A percentile compares a stretch with the other conserved stretches of the same genome.
Conservation (phyloP, 2,329 filamentous ascomycete species). For the Beauveria brongniartii region DNA sequence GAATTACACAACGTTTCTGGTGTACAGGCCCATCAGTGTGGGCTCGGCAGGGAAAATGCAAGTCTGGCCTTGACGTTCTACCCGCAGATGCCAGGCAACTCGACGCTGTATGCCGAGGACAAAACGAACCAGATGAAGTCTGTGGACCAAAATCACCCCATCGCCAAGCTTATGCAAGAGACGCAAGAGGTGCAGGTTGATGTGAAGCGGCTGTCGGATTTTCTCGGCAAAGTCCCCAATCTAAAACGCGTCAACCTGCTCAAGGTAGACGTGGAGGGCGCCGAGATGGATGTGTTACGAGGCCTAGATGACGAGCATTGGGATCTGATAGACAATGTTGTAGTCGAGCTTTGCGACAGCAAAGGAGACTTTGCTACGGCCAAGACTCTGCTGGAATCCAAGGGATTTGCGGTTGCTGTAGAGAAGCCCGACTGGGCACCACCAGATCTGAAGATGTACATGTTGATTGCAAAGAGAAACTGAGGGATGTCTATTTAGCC, state of each 20-base stretch:
- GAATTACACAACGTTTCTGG: slow-evolving; percentile 12
- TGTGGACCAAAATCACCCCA: neutral
- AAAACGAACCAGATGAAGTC: slow-evolving; percentile 11
- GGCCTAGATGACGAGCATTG: slow-evolving; percentile 19
- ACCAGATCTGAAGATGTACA: slow-evolving; percentile 3
- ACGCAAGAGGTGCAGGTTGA: slow-evolving; percentile 12
- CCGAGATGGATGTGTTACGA: slow-evolving; percentile 17
- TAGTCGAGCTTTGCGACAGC: slow-evolving; percentile 17
- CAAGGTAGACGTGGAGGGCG: slow-evolving; percentile 22
- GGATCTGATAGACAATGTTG: slow-evolving; percentile 16
- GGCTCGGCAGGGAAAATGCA: slow-evolving; percentile 6
- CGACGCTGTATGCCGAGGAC: slow-evolving; percentile 15
- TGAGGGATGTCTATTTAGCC: neutral
- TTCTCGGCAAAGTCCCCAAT: slow-evolving; percentile 10
- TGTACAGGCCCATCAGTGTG: slow-evolving; percentile 13
- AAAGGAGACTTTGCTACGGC: slow-evolving; percentile 8
- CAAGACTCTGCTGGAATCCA: slow-evolving; percentile 14
- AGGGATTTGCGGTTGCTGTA: slow-evolving; percentile 15
- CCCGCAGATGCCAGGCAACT: slow-evolving; percentile 18
- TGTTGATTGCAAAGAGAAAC: slow-evolving; percentile 4
- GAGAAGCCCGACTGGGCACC: slow-evolving; percentile 11
- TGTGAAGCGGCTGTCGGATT: slow-evolving; percentile 15
- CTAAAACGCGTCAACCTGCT: slow-evolving; percentile 18
- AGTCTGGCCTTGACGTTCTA: slow-evolving; percentile 15
- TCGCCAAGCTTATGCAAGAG: slow-evolving; percentile 3